Evolutionary conservation across 2,329 filamentous ascomycete genomes (phyloP), one percentile per base, ranked within the genome.

Genomic region (Diaporthe humulicola): DNA sequence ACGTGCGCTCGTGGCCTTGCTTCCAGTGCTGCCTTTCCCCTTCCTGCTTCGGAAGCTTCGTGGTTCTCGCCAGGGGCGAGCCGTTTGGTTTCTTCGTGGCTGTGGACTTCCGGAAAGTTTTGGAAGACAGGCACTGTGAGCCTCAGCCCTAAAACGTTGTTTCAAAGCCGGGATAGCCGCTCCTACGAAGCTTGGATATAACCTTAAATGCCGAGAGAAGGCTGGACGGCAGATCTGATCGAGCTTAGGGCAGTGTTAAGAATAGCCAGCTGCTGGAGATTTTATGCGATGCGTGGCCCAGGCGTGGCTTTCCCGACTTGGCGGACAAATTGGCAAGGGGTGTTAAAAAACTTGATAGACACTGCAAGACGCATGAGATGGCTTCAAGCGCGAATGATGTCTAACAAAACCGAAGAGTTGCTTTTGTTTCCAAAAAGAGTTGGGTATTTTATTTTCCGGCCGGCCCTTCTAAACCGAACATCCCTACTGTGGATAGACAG

Each of bases 381-480:
- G 19, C 45, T 52, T 28, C 45, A 40, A 52, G 45, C 45, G 61
- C 42, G 14, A 4, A 36, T 5, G 19, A 1, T 28, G 42, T 4
- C 12, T 36, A 2, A 38, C 45, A 67, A 67, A 36, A 40, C 33
- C 45, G 54, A n/a, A 12, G 8, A 17, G n/a, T 10, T n/a, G 48
- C 17, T 19, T 33, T 58, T n/a, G 17, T 22, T 19, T 36, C 60
- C 25, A 25, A 58, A 57, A 33, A 72, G 74, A 76, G 74, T 76
- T 76, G 74, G 74, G 69, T 76, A 74, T 76, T 76, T 73, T 58
- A 72, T 72, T 64, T 69, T 42, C 36, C 50, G 71, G 73, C 45
- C 52, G 58, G 67, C 17, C 54, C 70, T 40, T 56, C 61, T 38
- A 28, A 48, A 10, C 42, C 57, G 12, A 40, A 38, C 42, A 50